Base-by-base conservation (phyloP, 208 protist species). In the Leishmania turanica region DNA sequence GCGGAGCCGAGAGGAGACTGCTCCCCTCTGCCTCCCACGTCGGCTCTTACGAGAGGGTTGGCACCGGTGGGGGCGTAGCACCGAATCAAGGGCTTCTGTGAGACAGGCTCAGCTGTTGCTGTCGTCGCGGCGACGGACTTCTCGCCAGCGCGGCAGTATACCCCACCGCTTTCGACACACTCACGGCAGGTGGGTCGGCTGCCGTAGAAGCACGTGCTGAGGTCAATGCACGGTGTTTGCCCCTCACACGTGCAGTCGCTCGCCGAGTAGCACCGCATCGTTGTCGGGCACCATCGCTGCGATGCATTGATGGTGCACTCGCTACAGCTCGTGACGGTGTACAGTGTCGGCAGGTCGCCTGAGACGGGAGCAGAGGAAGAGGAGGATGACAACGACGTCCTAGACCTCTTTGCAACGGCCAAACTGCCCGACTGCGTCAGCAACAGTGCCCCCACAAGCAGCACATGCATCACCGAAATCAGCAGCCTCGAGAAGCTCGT, bases 201-300 rank as follows among this genome's bases (percentile, higher is more conserved):
- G 11, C 82, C 82, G 65, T 86, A 81, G 76, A 93, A 93, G 42
- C 88, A 91, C 31, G 88, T 87, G 37, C 68, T 51, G 56, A 93
- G 78, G 42, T 81, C 75, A 0, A 90, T 79, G 77, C 88, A 91
- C 7, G 74, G 53, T 6, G 45, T 58, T 13, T 74, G 65, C 19
- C 58, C 56, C 19, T 84, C 81, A 77, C 88, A 93, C n/a, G 66
- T 83, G 73, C 90, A 93, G 70, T 83, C 82, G 72, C 13, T 19
- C 31, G 72, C 68, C 8, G 77, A 53, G 54, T 91, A 80, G 76
- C 90, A 93, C 27, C 81, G 87, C 88, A 91, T 93, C 54, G 85
- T 87, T n/a, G 80, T 79, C 0, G 88, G 90, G 77, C 86, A 91
- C 90, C 90, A 93, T 15, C 58, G 54, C 75, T 83, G 75, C 8